Base-by-base conservation (phyloP, 805 yeast species). In the Candida boidinii region DNA sequence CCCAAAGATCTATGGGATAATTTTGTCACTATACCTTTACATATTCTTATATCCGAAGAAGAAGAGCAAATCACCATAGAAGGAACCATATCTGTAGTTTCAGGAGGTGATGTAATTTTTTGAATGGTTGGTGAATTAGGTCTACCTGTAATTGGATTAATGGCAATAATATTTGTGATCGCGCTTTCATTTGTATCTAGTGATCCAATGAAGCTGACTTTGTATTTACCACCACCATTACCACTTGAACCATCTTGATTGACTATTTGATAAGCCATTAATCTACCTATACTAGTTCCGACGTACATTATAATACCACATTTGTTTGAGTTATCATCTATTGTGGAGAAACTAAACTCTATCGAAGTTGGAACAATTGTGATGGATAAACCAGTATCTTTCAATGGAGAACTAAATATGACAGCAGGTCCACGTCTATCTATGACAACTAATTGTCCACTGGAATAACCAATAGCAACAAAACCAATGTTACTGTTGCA, bases 401-500 rank as follows among this genome's bases (percentile, higher is more conserved):
- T 30, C 17, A 58, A 35, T 4, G 41, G 34, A 12, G 57, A 53
- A 36, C 64, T 64, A 42, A 58, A 60, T n/a, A 73, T 72, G 13
- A 73, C 71, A 12, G 70, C 55, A 20, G 73, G 75, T 2, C 83
- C 83, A 37, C 96, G 66, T 35, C 83, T 64, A 56, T 90, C 96
- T 37, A 88, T 60, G 0, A 90, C 76, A 2, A 79, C 56, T 13
- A 90, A 39, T 23, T 74, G 66, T n/a, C 97, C 96, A 11, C 77
- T 68, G 29, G 68, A 69, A 52, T 81, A 86, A 1, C 83, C 94
- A 26, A 84, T 62, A 1, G 82, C 92, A 7, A 81, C 83, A 59
- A 92, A 88, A 0, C 96, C 96, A 30, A 86, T 65, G 41, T 79
- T 70, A 39, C 88, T 78, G 53, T 82, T 71, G 34, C 70, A 66